Evolutionary conservation across 140 eudicot genomes (phyloP), one percentile per base, ranked within the genome.

Genomic region (Bidens hawaiensis): DNA sequence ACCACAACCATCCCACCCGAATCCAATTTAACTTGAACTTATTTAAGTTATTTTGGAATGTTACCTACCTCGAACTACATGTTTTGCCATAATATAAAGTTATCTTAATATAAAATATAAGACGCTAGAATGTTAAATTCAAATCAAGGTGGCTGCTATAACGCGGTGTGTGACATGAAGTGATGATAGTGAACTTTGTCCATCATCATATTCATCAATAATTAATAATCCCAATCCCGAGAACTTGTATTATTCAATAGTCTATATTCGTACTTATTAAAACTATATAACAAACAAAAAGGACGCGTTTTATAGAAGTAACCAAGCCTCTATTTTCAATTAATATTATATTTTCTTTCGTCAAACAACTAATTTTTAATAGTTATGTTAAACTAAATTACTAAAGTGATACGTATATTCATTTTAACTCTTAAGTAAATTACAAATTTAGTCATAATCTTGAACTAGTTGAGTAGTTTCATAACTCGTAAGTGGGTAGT

Each of bases 261-360:
- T 62, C 64, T 43, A 51, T 42, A 33, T 57, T 28, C 33, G 27
- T 14, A 17, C 40, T 41, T 18, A 38, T 11, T 26, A 15, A n/a
- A 18, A 38, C 36, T n/a, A n/a, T n/a, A n/a, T n/a, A n/a, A n/a
- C n/a, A 5, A 36, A 48, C 25, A 23, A 61, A 26, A 10, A 13
- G 17, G 57, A 71, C 76, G 76, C 71, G 76, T 36, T 70, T 69
- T 36, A 71, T 51, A 36, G 50, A 55, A 70, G 46, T 30, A 6
- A 26, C 65, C 33, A 71, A 24, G 18, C 7, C 42, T 17, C 28
- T 67, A 40, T 43, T 33, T 42, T 27, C 55, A 27, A 8, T 40
- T 13, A 56, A 41, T 68, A 27, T 68, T 54, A 25, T 49, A 14
- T 4, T 18, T 47, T 5, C n/a, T 2, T n/a, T n/a, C n/a, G n/a